A percentile compares a stretch with the other conserved stretches of the same genome.
phyloP scores from a whole-genome alignment of 176 grass and related monocot genomes.

The Bolboschoenus planiculmis region DNA sequence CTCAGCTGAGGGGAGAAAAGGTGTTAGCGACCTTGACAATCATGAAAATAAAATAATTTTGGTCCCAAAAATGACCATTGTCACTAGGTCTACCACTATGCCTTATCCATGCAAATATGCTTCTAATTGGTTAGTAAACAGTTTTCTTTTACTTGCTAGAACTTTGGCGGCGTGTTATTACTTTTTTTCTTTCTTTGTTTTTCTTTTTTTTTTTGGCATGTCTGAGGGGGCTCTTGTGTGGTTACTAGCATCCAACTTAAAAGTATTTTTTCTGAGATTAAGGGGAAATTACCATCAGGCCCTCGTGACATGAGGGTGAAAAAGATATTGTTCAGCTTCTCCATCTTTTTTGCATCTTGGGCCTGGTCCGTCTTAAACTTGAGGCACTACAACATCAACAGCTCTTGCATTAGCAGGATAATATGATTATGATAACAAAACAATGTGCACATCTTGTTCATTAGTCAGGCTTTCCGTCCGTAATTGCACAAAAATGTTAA shows the following conservation, averaged over 20 bases:
- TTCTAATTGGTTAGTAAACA: not conserved
- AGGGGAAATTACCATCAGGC: slow-evolving; percentile 55
- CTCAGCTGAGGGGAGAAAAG: slow-evolving; percentile 38
- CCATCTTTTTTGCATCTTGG: slow-evolving; percentile 98
- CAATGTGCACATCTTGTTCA: not conserved
- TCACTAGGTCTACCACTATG: not conserved
- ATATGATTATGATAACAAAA: not conserved
- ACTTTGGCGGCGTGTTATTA: not conserved
- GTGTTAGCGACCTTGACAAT: not conserved
- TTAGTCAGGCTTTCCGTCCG: not conserved
- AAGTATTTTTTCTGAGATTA: not conserved
- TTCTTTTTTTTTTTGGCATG: not conserved
- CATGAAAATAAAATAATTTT: not conserved
- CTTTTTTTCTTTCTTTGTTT: not conserved
- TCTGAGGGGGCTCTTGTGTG: not conserved
- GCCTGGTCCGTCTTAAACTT: slow-evolving; percentile 97
- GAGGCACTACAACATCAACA: slow-evolving; percentile 50
- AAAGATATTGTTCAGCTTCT: slow-evolving; percentile 91
- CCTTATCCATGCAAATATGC: not conserved
- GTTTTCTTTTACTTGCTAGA: not conserved
- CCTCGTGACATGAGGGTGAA: slow-evolving; percentile 86
- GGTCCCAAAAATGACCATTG: not conserved
- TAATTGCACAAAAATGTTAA: not conserved
- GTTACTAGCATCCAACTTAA: not conserved
- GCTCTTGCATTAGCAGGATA: not conserved